Conservation (phyloP, 345 rosid species). For the Microthlaspi erraticum region DNA sequence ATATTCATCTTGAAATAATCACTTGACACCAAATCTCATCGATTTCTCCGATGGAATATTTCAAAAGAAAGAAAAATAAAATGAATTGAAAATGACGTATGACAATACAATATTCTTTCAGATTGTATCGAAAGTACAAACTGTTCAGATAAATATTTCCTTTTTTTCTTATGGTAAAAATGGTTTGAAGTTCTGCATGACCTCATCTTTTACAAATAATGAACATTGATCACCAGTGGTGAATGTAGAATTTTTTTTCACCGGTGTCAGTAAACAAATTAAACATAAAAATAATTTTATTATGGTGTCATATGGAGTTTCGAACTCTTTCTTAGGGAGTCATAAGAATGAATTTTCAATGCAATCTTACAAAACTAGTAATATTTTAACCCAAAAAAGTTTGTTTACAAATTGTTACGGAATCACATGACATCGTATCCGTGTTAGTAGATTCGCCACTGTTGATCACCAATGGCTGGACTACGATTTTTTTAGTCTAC, state of each 20-base stretch:
- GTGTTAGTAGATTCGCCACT: too few species aligned
- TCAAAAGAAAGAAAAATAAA: neutral
- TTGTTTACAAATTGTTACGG: too few species aligned
- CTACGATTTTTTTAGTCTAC: constrained; percentile 1
- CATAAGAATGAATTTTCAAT: too few species aligned
- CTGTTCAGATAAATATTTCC: constrained; percentile 1
- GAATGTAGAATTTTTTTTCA: too few species aligned
- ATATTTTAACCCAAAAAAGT: too few species aligned
- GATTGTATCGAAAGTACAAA: constrained; percentile 23
- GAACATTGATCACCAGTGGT: neutral
- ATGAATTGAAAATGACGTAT: neutral
- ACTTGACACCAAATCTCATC: constrained; percentile 31
- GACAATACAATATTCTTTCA: constrained; percentile 4
- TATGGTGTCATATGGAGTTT: too few species aligned
- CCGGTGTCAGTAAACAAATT: too few species aligned
- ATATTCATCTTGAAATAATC: neutral
- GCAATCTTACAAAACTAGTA: too few species aligned
- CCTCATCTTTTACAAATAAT: neutral
- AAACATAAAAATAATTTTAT: too few species aligned
- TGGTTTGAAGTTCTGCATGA: neutral
- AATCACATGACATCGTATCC: too few species aligned
- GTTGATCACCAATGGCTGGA: neutral
- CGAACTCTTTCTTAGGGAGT: too few species aligned
- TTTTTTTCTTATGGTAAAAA: neutral
- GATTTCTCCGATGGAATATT: constrained; percentile 31